Evolutionary conservation across 2,329 filamentous ascomycete genomes (phyloP).

Genomic region (Neonectria faginata): DNA sequence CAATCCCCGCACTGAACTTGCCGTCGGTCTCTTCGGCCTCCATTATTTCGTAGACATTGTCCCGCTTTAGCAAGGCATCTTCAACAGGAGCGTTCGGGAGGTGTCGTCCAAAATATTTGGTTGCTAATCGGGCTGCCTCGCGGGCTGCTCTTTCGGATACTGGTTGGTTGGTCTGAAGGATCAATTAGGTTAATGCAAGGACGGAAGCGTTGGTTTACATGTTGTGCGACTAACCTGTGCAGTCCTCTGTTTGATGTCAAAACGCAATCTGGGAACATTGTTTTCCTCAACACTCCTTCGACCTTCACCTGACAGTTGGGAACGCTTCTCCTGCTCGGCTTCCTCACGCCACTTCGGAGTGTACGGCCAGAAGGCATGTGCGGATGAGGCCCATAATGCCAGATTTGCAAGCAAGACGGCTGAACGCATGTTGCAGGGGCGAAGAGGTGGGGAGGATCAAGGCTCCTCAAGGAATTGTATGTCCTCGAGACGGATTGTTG

Average conservation of each 20-base stretch:
- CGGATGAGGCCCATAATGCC: slow-evolving; percentile 59
- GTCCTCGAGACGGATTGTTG: slow-evolving; percentile 18
- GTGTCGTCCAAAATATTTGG: slow-evolving; percentile 52
- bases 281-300: slow-evolving; percentile 37
- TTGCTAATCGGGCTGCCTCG: slow-evolving; percentile 53
- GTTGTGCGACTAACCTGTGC: slow-evolving; percentile 46
- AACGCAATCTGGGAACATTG: slow-evolving; percentile 49
- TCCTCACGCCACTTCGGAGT: slow-evolving; percentile 52
- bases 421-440: slow-evolving; percentile 55
- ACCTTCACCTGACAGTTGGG: slow-evolving; percentile 34
- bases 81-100: slow-evolving; percentile 24
- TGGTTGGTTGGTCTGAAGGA: slow-evolving; percentile 48
- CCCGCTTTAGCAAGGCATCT: slow-evolving; percentile 49
- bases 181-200: slow-evolving; percentile 30
- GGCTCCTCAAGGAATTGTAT: slow-evolving; percentile 5
- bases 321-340: slow-evolving; percentile 39
- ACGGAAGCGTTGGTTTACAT: slow-evolving; percentile 18
- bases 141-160: slow-evolving; percentile 52
- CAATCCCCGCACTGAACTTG: slow-evolving; percentile 64
- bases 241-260: slow-evolving; percentile 56
- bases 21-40: slow-evolving; percentile 59
- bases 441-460: slow-evolving; percentile 21
- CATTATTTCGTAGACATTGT: slow-evolving; percentile 61
- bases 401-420: slow-evolving; percentile 57
- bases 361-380: slow-evolving; percentile 63